Evolutionary conservation across 2,329 filamentous ascomycete genomes (phyloP), one percentile per base, ranked within the genome.

Genomic region (Ophiostoma sp.): DNA sequence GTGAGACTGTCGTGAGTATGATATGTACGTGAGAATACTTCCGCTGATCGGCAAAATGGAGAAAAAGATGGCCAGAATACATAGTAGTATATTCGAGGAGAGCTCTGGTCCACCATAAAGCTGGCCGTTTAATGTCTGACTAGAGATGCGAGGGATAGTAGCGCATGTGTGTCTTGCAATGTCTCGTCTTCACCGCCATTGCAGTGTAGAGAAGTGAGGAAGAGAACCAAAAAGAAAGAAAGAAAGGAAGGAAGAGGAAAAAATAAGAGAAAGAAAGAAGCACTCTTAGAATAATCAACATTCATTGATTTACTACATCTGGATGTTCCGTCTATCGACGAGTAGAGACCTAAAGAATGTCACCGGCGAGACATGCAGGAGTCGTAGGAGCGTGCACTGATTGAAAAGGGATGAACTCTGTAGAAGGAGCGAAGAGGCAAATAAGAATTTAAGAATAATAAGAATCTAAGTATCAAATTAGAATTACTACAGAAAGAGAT

Each of bases 341-440:
- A 39, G 13, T 3, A 31, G 39, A 48, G 41, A 13, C 44, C 44
- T 57, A 57, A 57, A 62, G 57, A 31, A 62, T 62, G 57, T 8
- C 62, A 57, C 20, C 31, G 33, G 64, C 48, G 69, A 70, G 64
- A 70, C 69, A 70, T 67, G 69, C 69, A 70, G 69, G 27, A 67
- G 64, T 6, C 54, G n/a, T 36, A 13, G 27, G 57, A 17, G 57
- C 27, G 57, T 33, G 57, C 60, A 20, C 11, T 33, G 41, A 36
- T 11, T 48, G 44, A 15, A 27, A 57, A 57, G n/a, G 52, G 52
- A 27, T 11, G 15, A n/a, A 31, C 27, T 31, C 27, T 41, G 44
- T 20, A 20, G 44, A n/a, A 48, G 44, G 5, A 17, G 44, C 5
- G 44, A 48, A n/a, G 44, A 48, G 13, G 44, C 7, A 54, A 23